Conservation (phyloP, 1,139 yeast genomes). For the Scheffersomyces insectosa region DNA sequence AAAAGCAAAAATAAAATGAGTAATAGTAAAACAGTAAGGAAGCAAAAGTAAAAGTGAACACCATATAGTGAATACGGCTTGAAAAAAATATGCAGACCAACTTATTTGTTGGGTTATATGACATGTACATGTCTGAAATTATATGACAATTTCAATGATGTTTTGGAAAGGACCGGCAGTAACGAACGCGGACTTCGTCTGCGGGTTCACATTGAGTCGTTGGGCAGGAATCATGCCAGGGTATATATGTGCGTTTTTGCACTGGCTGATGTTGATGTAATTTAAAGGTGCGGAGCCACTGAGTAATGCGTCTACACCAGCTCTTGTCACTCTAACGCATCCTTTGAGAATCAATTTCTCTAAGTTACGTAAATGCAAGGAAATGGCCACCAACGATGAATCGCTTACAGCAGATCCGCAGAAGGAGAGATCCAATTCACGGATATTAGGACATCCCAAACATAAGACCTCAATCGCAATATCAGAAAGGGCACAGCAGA, state of each 20-base stretch:
- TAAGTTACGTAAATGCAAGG: conserved; percentile 52
- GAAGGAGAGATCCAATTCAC: conserved; percentile 60
- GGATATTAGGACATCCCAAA: conserved; percentile 60
- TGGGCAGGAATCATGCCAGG: conserved; percentile 61
- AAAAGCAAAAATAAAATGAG: neutral
- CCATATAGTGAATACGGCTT: neutral
- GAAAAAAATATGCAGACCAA: no score
- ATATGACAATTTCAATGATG: conserved; percentile 55
- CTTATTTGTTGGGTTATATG: no score
- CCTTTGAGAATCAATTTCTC: conserved; percentile 58
- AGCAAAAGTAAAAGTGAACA: neutral
- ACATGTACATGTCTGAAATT: conserved; percentile 1
- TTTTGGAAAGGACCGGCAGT: conserved; percentile 56
- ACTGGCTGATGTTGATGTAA: conserved; percentile 64
- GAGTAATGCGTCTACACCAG: conserved; percentile 68
- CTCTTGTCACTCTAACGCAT: conserved; percentile 72
- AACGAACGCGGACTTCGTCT: conserved; percentile 57
- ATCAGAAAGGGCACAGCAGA: conserved; percentile 76
- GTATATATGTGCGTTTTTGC: conserved; percentile 60
- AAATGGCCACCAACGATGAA: conserved; percentile 61
- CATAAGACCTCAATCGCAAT: conserved; percentile 65
- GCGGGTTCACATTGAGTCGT: conserved; percentile 49
- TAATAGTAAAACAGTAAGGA: conserved; percentile 4
- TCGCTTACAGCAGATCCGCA: conserved; percentile 84
- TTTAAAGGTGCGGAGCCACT: conserved; percentile 56